These are phyloP conservation scores for Penicillium dipodomyicola DNA, from an alignment of 495 filamentous ascomycete species.

Conservation along the genomic window DNA sequence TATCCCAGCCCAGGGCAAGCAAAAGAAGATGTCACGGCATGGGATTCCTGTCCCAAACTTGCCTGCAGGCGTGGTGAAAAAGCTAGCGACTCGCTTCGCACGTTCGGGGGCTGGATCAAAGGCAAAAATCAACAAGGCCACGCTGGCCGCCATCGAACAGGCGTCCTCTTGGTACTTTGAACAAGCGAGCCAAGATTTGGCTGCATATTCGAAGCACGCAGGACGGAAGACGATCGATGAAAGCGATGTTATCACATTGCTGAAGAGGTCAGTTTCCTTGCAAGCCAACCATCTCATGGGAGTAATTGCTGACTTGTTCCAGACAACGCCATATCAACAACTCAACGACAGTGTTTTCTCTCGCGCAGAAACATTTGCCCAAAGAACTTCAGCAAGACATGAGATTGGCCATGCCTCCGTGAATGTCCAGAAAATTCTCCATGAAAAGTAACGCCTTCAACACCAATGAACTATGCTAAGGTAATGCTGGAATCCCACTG, in stretches of 20 bases:
- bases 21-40: slow-evolving; percentile 63
- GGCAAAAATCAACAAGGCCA: slow-evolving; percentile 66
- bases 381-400: slow-evolving; percentile 80
- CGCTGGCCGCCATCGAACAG: slow-evolving; percentile 68
- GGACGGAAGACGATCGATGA: slow-evolving; percentile 83
- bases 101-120: slow-evolving; percentile 59
- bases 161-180: slow-evolving; percentile 89
- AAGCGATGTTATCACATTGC: slow-evolving; percentile 72
- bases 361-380: slow-evolving; percentile 78
- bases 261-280: slow-evolving; percentile 62
- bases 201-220: slow-evolving; percentile 76
- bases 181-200: slow-evolving; percentile 75
- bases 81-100: slow-evolving; percentile 68
- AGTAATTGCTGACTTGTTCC: slow-evolving; percentile 30
- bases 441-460: slow-evolving; percentile 24
- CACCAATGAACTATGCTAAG: slow-evolving; percentile 22
- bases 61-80: slow-evolving; percentile 67
- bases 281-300: not conserved
- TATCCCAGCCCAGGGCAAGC: slow-evolving; percentile 32
- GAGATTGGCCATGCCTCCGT: slow-evolving; percentile 62
- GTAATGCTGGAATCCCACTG: slow-evolving; percentile 3
- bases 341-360: slow-evolving; percentile 72
- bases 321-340: slow-evolving; percentile 78
- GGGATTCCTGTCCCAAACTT: slow-evolving; percentile 75
- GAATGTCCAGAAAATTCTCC: slow-evolving; percentile 22